Percentiles rank a stretch among this genome's conserved stretches.
Conservation (phyloP, 2,329 filamentous ascomycete genomes). For the Drechslerella coelobrocha region DNA sequence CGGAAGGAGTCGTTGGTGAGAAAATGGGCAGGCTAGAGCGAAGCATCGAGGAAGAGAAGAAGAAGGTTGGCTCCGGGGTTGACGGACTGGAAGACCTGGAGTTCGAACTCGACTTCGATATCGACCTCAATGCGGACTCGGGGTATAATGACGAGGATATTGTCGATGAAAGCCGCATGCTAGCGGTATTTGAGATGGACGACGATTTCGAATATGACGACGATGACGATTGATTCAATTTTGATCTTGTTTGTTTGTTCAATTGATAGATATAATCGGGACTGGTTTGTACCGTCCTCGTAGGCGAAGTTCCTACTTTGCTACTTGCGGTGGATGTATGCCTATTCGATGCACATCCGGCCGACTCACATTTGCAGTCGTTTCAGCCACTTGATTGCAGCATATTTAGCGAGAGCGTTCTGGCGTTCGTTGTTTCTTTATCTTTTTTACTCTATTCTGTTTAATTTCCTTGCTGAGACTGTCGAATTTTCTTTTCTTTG, state of each 20-base stretch:
- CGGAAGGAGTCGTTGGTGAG: slow-evolving; percentile 37
- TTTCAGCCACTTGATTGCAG: slow-evolving; percentile 17
- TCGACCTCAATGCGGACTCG: slow-evolving; percentile 11
- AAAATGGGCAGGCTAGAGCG: slow-evolving; percentile 36
- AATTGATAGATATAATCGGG: slow-evolving; percentile 3
- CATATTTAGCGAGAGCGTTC: slow-evolving; percentile 47
- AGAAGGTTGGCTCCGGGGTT: slow-evolving; percentile 5
- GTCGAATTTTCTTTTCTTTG: neutral
- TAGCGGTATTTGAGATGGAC: slow-evolving; percentile 42
- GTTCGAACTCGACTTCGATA: slow-evolving; percentile 40
- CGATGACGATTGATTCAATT: slow-evolving; percentile 31
- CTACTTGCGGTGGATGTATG: slow-evolving; percentile 1
- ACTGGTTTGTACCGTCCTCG: neutral
- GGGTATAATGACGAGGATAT: slow-evolving; percentile 25
- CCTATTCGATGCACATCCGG: slow-evolving; percentile 8
- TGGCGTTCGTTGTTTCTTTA: slow-evolving; percentile 33
- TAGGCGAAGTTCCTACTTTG: neutral
- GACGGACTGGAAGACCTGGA: slow-evolving; percentile 31
- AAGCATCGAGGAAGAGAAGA: slow-evolving; percentile 26
- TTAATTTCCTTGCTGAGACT: slow-evolving; percentile 1
- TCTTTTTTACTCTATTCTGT: slow-evolving; percentile 6
- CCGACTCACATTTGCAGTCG: slow-evolving; percentile 18
- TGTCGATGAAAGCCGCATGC: slow-evolving; percentile 37
- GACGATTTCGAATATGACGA: slow-evolving; percentile 46
- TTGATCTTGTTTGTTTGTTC: slow-evolving; percentile 9